These are phyloP conservation scores for Arachis monticola DNA, from an alignment of 331 rosid species.

Conservation along the genomic window DNA sequence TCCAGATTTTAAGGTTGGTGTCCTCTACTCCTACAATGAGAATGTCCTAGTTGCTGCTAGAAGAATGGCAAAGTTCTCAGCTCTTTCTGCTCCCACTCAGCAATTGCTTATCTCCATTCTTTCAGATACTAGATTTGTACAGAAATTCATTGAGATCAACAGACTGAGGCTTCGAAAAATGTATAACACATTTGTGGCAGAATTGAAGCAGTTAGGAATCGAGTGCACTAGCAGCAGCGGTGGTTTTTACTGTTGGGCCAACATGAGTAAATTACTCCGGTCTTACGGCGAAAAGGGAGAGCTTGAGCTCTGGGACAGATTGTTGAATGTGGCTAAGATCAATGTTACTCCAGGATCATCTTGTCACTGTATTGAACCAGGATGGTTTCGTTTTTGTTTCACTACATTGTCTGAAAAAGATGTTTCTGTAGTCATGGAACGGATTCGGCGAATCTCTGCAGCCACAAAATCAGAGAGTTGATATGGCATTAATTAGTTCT, in stretches of 20 bases:
- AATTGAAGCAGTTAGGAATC: constrained; percentile 78
- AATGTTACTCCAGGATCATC: constrained; percentile 85
- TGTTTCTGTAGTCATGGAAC: constrained; percentile 71
- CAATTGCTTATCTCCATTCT: constrained; percentile 77
- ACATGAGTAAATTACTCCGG: constrained; percentile 69
- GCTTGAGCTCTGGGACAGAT: constrained; percentile 90
- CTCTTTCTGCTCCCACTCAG: constrained; percentile 78
- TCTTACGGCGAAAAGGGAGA: constrained; percentile 89
- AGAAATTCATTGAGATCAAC: constrained; percentile 53
- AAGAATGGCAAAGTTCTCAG: constrained; percentile 73
- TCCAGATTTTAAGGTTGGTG: constrained; percentile 78
- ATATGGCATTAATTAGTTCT: constrained; percentile 45
- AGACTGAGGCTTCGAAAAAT: constrained; percentile 63
- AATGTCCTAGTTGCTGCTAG: constrained; percentile 70
- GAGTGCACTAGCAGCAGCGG: constrained; percentile 69
- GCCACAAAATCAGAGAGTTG: constrained; percentile 57
- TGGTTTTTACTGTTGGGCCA: constrained; percentile 92
- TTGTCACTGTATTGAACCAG: constrained; percentile 91
- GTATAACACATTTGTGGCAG: constrained; percentile 60
- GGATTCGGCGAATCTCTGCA: constrained; percentile 67
- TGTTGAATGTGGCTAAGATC: constrained; percentile 75
- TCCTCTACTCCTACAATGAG: constrained; percentile 74
- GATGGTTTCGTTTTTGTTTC: constrained; percentile 94
- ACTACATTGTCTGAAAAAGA: constrained; percentile 66
- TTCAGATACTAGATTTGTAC: constrained; percentile 66